Percentiles rank a stretch among this genome's conserved stretches.
Evolutionary conservation across 495 filamentous ascomycete species (phyloP).

Genomic region (Neurospora tetraspora): DNA sequence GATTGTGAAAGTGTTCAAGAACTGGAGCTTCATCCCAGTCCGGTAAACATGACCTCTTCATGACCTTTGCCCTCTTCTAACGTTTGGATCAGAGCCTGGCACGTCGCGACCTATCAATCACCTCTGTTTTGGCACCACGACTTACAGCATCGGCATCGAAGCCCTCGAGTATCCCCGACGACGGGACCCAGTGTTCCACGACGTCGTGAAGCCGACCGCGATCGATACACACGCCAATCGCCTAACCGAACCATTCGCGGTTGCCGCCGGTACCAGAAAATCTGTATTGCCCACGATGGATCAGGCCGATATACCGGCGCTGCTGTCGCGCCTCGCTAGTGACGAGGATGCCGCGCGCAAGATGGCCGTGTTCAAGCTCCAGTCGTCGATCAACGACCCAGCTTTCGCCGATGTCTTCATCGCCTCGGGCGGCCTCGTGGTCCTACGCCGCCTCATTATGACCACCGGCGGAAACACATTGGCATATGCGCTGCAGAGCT

Average conservation of each 20-base stretch:
- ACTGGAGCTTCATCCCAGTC: neutral
- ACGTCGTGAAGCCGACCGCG: neutral
- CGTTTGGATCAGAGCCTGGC: neutral
- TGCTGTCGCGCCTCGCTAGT: conserved; percentile 45
- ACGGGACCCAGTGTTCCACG: neutral
- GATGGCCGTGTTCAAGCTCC: conserved; percentile 98
- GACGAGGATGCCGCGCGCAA: conserved; percentile 84
- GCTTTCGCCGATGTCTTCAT: conserved; percentile 97
- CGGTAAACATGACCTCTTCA: neutral
- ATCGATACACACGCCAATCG: neutral
- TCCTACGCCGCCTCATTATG: conserved; percentile 72
- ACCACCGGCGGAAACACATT: conserved; percentile 84
- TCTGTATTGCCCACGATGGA: conserved; percentile 25
- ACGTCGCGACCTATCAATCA: neutral
- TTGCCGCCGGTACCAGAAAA: neutral
- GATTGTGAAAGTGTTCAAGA: neutral
- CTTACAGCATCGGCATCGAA: neutral
- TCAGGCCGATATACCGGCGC: conserved; percentile 45
- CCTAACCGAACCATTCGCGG: neutral
- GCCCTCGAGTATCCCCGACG: neutral
- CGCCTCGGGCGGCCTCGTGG: conserved; percentile 69
- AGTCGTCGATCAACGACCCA: conserved; percentile 86
- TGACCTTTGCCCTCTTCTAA: neutral
- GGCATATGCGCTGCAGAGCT: conserved; percentile 84
- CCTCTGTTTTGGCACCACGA: neutral